Evolutionary conservation across 441 rosid genomes (phyloP), one percentile per base, ranked within the genome.

Genomic region (Corymbia citriodora): DNA sequence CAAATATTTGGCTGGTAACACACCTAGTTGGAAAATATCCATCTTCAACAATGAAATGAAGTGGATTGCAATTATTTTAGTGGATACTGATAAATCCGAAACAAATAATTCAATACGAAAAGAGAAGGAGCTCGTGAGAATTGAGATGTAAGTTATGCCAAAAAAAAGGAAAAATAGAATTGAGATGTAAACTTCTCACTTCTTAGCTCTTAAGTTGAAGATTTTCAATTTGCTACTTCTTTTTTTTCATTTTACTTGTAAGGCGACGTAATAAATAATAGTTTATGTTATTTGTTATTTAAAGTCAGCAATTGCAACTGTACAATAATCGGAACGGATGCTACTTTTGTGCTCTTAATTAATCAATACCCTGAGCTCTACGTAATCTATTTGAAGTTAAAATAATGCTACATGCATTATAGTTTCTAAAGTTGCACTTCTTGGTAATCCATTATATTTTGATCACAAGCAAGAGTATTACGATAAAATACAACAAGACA

Each of bases 191-290:
- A 1, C 40, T 68, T 68, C 40, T 16, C 4, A 0, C 40, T 68
- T 31, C 40, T 16, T 8, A 0, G 33, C 74, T 68, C 40, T n/a
- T 68, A 0, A 68, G 74, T 68, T n/a, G 74, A 68, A 31, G 40
- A 9, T 31, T 68, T 68, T 68, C 74, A n/a, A n/a, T 8, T 68
- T 31, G 40, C 31, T 68, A 15, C 12, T 59, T 21, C n/a, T 0
- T 16, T 0, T 0, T 8, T n/a, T n/a, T 65, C 74, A n/a, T 0
- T 65, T n/a, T n/a, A 2, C 36, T n/a, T 1, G 18, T n/a, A 36
- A 0, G 36, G 5, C 16, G 36, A 65, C 16, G 36, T n/a, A 65
- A 65, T 31, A 65, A 0, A 15, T n/a, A 65, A 65, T 9, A 65
- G 40, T n/a, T 65, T 4, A n/a, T 65, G 0, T 65, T 15, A n/a